phyloP scores from a whole-genome alignment of 192 early-diverging fungal genomes.

The Haplosporangium gracile region DNA sequence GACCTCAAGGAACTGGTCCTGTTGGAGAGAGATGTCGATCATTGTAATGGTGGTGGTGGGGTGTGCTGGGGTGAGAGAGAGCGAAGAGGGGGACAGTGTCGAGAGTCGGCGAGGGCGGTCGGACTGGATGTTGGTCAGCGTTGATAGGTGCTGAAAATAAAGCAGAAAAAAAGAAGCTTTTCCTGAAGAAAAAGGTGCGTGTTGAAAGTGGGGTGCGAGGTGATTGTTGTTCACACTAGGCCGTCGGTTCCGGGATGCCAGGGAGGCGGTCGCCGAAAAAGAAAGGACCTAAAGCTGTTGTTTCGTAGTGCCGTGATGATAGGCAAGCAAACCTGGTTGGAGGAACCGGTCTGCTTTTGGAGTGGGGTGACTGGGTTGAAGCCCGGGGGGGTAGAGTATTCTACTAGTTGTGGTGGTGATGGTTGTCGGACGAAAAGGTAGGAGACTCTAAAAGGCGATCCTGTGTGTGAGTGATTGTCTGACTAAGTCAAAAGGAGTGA shows the following conservation, averaged over 20 bases:
- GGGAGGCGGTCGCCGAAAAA: slow-evolving; percentile 57
- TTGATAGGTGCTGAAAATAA: neutral
- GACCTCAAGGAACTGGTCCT: slow-evolving; percentile 36
- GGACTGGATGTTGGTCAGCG: neutral
- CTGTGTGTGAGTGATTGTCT: neutral
- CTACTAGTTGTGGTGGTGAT: neutral
- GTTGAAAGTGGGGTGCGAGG: slow-evolving; percentile 10
- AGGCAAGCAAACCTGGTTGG: slow-evolving; percentile 46
- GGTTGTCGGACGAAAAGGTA: neutral
- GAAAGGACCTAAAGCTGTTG: slow-evolving; percentile 19
- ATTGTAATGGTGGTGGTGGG: slow-evolving; percentile 10
- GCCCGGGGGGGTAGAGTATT: slow-evolving; percentile 23
- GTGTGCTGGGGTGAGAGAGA: neutral
- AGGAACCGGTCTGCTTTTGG: slow-evolving; percentile 37
- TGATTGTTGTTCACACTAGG: slow-evolving; percentile 37
- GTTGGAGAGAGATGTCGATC: slow-evolving; percentile 51
- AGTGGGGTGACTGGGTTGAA: slow-evolving; percentile 34
- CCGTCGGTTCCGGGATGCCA: slow-evolving; percentile 52
- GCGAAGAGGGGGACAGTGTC: neutral
- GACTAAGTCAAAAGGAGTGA: neutral
- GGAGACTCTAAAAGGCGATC: neutral
- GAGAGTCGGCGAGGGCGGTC: neutral
- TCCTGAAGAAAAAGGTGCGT: neutral
- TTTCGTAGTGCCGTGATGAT: slow-evolving; percentile 57
- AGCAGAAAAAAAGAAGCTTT: slow-evolving; percentile 3